phyloP scores from a whole-genome alignment of 129 eudicot genomes.

The Artemisia tridentata region DNA sequence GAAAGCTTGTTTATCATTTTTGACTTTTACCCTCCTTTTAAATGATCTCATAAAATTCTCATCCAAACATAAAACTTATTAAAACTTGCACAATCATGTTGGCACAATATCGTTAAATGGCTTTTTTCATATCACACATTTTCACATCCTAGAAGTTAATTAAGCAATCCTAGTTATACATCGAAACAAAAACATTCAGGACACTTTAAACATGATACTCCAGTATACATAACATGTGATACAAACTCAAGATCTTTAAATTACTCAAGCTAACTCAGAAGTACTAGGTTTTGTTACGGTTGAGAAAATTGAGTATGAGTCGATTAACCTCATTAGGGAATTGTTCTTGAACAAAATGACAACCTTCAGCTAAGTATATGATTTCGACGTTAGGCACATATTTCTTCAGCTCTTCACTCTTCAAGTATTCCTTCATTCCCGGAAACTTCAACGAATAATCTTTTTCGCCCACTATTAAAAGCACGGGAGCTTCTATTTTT shows the following conservation, averaged over 20 bases:
- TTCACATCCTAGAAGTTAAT: too few relatives aligned
- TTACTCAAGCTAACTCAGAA: background rate
- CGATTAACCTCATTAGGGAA: conserved; percentile 9
- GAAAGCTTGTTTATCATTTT: too few relatives aligned
- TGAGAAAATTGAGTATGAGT: conserved; percentile 2
- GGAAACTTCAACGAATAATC: conserved; percentile 26
- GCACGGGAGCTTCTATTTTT: conserved; percentile 27
- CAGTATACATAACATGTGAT: background rate
- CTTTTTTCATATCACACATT: too few relatives aligned
- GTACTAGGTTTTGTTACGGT: conserved; percentile 2
- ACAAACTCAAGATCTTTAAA: background rate
- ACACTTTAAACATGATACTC: too few relatives aligned
- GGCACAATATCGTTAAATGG: too few relatives aligned
- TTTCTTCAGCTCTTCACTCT: background rate
- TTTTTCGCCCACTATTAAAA: conserved; percentile 21
- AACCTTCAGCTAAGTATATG: background rate
- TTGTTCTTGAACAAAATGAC: conserved; percentile 20
- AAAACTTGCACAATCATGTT: too few relatives aligned
- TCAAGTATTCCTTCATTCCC: conserved; percentile 26
- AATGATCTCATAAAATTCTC: too few relatives aligned
- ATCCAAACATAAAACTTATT: too few relatives aligned
- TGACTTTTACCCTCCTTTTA: too few relatives aligned
- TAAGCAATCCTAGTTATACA: too few relatives aligned
- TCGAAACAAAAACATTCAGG: too few relatives aligned
- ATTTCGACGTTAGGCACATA: conserved; percentile 3